A percentile compares a stretch with the other conserved stretches of the same genome.
phyloP scores from a whole-genome alignment of 495 filamentous ascomycete species.

The Hypoxylon trugodes region DNA sequence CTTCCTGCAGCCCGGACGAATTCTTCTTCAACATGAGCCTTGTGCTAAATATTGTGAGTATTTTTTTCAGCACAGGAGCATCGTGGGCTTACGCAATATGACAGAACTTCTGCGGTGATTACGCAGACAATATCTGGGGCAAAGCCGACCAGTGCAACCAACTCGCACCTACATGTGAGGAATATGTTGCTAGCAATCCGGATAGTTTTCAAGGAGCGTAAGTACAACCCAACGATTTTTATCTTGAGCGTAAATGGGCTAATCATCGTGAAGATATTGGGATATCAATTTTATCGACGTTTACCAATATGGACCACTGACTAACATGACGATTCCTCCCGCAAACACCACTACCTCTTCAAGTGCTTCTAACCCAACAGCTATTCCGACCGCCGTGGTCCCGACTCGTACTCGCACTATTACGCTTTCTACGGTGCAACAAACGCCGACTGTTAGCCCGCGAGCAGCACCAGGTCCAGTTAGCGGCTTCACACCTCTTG shows the following conservation, averaged over 20 bases:
- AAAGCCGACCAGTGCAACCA: conserved; percentile 48
- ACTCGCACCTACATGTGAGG: conserved; percentile 63
- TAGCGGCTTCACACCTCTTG: conserved; percentile 30
- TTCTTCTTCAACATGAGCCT: conserved; percentile 45
- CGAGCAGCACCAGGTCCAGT: conserved; percentile 5
- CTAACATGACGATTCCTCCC: conserved; percentile 10
- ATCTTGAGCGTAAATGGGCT: background rate
- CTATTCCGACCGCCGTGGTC: background rate
- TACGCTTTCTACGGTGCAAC: conserved; percentile 26
- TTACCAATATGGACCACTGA: conserved; percentile 54
- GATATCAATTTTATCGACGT: conserved; percentile 72
- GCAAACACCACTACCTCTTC: conserved; percentile 1
- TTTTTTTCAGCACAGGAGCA: too few species aligned
- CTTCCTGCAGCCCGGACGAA: conserved; percentile 33
- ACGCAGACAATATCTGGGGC: conserved; percentile 74
- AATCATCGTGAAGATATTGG: conserved; percentile 62
- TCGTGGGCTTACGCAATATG: conserved; percentile 2
- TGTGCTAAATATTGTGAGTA: conserved; percentile 40
- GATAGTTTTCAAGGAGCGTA: conserved; percentile 61
- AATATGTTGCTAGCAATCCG: conserved; percentile 71
- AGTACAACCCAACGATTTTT: background rate
- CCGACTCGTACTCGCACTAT: conserved; percentile 41
- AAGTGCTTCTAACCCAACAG: background rate
- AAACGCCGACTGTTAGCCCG: conserved; percentile 10
- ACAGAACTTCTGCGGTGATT: conserved; percentile 83